Percentiles rank a stretch among this genome's conserved stretches.
Conservation (phyloP, 805 yeast species). For the Debaryomyces tyrocola region DNA sequence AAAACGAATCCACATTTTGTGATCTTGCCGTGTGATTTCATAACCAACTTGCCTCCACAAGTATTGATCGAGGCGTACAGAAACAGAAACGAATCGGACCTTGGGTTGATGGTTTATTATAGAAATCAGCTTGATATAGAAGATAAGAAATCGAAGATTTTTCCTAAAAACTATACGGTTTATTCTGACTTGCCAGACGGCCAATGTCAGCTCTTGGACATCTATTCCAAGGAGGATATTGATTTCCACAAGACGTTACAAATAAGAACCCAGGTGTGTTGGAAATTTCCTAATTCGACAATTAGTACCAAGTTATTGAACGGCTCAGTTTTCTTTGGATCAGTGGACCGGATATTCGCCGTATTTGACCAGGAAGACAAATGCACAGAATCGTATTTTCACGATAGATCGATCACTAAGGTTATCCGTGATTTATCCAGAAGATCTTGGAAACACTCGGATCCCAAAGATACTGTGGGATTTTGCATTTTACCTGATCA, state of each 20-base stretch:
- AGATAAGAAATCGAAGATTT: constrained; percentile 63
- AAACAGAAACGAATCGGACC: constrained; percentile 61
- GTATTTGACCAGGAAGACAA: constrained; percentile 43
- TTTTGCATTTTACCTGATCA: constrained; percentile 70
- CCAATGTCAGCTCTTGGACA: constrained; percentile 61
- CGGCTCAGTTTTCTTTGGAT: constrained; percentile 58
- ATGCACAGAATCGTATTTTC: constrained; percentile 36
- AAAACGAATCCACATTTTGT: constrained; percentile 52
- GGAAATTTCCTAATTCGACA: constrained; percentile 80
- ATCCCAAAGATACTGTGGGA: constrained; percentile 58
- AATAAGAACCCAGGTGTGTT: constrained; percentile 81
- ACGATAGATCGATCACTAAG: constrained; percentile 56
- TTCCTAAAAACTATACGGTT: constrained; percentile 66
- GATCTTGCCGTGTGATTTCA: constrained; percentile 90
- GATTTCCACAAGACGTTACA: constrained; percentile 70
- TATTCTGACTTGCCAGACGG: constrained; percentile 51
- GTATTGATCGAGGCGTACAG: constrained; percentile 81
- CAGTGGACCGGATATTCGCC: constrained; percentile 46
- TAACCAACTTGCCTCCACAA: constrained; percentile 91
- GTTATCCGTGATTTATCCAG: constrained; percentile 85
- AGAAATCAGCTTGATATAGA: constrained; percentile 70
- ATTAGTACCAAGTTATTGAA: constrained; percentile 77
- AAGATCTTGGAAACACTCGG: constrained; percentile 84
- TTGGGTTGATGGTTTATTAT: constrained; percentile 78
- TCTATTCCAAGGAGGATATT: constrained; percentile 67